A percentile compares a stretch with the other conserved stretches of the same genome.
Evolutionary conservation across 176 grass and related monocot species (phyloP).

Genomic region (Chrysopogon serrulatus): DNA sequence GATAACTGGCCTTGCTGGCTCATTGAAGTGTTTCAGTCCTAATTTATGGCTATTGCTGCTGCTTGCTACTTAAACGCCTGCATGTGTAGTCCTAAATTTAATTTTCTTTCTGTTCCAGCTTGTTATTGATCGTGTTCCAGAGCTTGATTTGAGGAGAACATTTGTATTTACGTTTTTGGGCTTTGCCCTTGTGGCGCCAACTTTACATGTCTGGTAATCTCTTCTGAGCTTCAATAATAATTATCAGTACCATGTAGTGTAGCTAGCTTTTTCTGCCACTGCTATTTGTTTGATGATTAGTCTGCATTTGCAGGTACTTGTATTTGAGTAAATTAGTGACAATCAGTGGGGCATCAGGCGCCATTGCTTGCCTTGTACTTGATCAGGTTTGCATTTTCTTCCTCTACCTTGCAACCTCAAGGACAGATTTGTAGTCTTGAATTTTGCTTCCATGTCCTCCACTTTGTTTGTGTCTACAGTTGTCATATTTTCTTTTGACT

Average conservation of each 20-base stretch:
- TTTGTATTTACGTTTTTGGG: constrained; percentile 90
- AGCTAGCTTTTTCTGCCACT: not conserved
- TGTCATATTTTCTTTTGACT: constrained; percentile 12
- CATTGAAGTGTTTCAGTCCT: not conserved
- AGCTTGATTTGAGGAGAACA: constrained; percentile 76
- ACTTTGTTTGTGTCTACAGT: not conserved
- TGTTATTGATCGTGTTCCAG: constrained; percentile 53
- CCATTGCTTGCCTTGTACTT: constrained; percentile 62
- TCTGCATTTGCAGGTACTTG: constrained; percentile 58
- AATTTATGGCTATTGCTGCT: not conserved
- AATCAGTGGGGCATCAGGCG: constrained; percentile 56
- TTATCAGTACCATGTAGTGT: not conserved
- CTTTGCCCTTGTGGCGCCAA: constrained; percentile 71
- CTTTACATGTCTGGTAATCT: constrained; percentile 80
- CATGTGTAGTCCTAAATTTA: not conserved
- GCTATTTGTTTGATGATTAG: constrained; percentile 19
- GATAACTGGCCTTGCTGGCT: not conserved
- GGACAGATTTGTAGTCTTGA: not conserved
- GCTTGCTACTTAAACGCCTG: not conserved
- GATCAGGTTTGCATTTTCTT: constrained; percentile 57
- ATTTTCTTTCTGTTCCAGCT: constrained; percentile 41
- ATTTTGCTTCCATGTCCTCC: not conserved
- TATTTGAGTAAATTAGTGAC: constrained; percentile 89
- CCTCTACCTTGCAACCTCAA: not conserved
- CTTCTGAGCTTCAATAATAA: not conserved